A percentile compares a stretch with the other conserved stretches of the same genome.
Conservation (phyloP, 768 basidiomycete genomes). For the Termitomyces titanicus region DNA sequence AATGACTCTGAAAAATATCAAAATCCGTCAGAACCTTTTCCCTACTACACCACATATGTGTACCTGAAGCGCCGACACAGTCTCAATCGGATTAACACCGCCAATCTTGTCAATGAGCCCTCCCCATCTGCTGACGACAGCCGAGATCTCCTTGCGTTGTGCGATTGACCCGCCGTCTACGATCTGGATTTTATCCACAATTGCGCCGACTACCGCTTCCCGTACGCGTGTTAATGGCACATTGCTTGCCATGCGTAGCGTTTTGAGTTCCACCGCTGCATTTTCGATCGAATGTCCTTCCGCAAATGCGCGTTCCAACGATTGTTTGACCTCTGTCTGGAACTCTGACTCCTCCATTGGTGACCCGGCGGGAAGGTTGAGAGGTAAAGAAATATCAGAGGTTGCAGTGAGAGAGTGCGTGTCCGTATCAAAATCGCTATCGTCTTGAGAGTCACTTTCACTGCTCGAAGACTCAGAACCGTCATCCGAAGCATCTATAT, state of each 20-base stretch:
- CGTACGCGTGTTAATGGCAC: constrained; percentile 83
- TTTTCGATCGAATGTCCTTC: constrained; percentile 93
- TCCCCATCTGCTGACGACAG: constrained; percentile 77
- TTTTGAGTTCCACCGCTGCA: constrained; percentile 91
- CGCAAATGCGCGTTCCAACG: constrained; percentile 86
- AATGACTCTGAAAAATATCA: constrained; percentile 47
- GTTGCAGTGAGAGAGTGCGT: constrained; percentile 37
- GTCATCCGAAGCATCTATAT: constrained; percentile 58
- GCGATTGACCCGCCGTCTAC: constrained; percentile 49
- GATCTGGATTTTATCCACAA: constrained; percentile 70
- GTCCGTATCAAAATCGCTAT: constrained; percentile 33
- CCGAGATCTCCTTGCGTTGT: constrained; percentile 64
- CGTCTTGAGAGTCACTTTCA: constrained; percentile 40
- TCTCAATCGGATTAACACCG: constrained; percentile 79
- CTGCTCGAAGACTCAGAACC: constrained; percentile 56
- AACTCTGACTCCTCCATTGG: constrained; percentile 66
- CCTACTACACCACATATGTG: constrained; percentile 12
- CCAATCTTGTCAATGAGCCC: constrained; percentile 76
- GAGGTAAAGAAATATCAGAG: constrained; percentile 44
- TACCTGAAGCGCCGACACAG: constrained; percentile 77
- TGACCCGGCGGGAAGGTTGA: constrained; percentile 33
- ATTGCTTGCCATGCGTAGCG: constrained; percentile 95
- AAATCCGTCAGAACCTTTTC: neutral
- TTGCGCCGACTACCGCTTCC: constrained; percentile 82
- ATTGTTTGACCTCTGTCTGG: constrained; percentile 70